phyloP scores from a whole-genome alignment of 495 filamentous ascomycete genomes.

The Hypoxylon subgilvum region DNA sequence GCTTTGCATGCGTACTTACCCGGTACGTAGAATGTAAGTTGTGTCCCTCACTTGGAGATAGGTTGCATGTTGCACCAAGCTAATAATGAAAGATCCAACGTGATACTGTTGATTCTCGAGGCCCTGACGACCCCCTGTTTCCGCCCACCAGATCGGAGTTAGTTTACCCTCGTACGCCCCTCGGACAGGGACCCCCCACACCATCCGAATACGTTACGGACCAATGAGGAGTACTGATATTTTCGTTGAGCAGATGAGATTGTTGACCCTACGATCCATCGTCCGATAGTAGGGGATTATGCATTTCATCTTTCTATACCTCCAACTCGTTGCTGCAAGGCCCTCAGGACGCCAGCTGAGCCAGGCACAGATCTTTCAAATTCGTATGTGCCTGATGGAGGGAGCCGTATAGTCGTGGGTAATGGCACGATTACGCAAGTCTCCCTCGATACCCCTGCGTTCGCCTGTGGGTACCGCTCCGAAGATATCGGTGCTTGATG shows the following conservation, averaged over 20 bases:
- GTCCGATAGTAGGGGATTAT: no score
- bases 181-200: conserved; percentile 7
- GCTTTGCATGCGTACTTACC: conserved; percentile 19
- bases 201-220: neutral
- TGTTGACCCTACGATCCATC: neutral
- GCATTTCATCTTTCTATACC: neutral
- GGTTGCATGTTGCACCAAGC: neutral
- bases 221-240: conserved; percentile 10
- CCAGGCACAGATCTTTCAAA: no score
- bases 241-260: neutral
- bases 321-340: no score
- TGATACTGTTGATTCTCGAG: conserved; percentile 25
- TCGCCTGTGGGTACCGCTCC: conserved; percentile 8
- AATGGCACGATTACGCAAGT: conserved; percentile 25
- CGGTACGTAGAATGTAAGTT: no score
- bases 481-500: conserved; percentile 26
- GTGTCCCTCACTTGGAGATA: neutral
- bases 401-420: no score
- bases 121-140: conserved; percentile 13
- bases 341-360: no score
- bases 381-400: no score
- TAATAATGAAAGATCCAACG: conserved; percentile 12
- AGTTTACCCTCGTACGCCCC: conserved; percentile 25
- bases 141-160: no score
- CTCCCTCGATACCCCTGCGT: conserved; percentile 12